These are phyloP conservation scores for Hypoxylon sp. DNA, from an alignment of 2,329 filamentous ascomycete species.

Conservation along the genomic window DNA sequence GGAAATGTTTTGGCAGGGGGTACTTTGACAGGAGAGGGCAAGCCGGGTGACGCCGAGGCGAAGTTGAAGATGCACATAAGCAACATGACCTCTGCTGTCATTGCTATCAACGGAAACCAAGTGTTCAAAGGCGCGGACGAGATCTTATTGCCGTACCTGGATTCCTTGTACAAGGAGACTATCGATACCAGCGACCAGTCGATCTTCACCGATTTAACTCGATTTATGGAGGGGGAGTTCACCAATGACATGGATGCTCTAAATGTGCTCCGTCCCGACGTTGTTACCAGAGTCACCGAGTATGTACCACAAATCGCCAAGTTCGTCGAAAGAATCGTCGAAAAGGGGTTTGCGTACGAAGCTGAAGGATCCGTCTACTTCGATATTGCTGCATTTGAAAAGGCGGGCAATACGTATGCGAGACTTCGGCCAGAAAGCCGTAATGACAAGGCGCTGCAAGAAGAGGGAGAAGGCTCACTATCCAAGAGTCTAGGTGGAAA, in stretches of 20 bases:
- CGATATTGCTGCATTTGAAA: slow-evolving; percentile 89
- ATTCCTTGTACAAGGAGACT: slow-evolving; percentile 75
- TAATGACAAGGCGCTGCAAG: slow-evolving; percentile 85
- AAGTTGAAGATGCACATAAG: slow-evolving; percentile 93
- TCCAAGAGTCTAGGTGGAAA: slow-evolving; percentile 76
- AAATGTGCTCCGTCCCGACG: slow-evolving; percentile 86
- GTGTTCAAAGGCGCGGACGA: slow-evolving; percentile 72
- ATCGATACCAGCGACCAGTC: slow-evolving; percentile 74
- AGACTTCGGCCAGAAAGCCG: slow-evolving; percentile 87
- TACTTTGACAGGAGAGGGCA: slow-evolving; percentile 69
- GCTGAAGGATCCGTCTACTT: slow-evolving; percentile 93
- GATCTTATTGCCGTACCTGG: slow-evolving; percentile 86
- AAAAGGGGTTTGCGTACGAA: slow-evolving; percentile 89
- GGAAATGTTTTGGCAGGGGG: slow-evolving; percentile 69
- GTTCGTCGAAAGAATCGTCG: slow-evolving; percentile 86
- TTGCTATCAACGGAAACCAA: slow-evolving; percentile 63
- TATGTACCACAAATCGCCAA: slow-evolving; percentile 89
- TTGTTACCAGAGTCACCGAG: slow-evolving; percentile 91
- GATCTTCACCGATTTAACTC: slow-evolving; percentile 89
- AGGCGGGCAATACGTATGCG: slow-evolving; percentile 86
- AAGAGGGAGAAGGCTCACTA: slow-evolving; percentile 91
- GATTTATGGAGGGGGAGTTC: slow-evolving; percentile 89
- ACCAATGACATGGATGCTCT: slow-evolving; percentile 88
- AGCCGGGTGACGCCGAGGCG: slow-evolving; percentile 82
- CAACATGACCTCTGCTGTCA: slow-evolving; percentile 68